phyloP scores from a whole-genome alignment of 2,329 filamentous ascomycete genomes.

The Tolypocladium inflatum region DNA sequence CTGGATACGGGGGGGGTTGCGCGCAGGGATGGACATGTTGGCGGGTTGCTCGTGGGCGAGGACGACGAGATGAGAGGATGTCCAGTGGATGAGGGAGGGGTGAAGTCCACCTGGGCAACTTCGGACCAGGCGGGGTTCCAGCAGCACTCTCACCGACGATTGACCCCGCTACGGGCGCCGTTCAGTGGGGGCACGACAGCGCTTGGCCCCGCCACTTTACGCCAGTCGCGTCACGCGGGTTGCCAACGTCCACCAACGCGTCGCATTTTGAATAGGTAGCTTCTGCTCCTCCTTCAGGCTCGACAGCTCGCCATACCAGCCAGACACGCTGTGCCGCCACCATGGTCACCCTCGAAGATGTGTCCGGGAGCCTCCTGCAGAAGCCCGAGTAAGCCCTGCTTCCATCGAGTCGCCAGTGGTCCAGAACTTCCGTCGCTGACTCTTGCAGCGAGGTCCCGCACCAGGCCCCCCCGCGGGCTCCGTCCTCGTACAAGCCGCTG shows the following conservation, averaged over 20 bases:
- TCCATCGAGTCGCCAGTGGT: neutral
- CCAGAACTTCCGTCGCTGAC: neutral
- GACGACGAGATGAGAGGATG: neutral
- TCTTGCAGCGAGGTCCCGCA: constrained; percentile 21
- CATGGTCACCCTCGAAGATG: constrained; percentile 25
- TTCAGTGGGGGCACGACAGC: too few relatives aligned
- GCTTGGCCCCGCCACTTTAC: neutral
- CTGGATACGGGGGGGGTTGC: constrained; percentile 50
- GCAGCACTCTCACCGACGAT: neutral
- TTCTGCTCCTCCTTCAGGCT: neutral
- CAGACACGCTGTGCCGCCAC: constrained; percentile 2
- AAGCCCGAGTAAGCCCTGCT: constrained; percentile 18
- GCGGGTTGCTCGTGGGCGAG: neutral
- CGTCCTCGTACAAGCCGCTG: constrained; percentile 62
- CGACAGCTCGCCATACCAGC: neutral
- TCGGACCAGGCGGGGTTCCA: neutral
- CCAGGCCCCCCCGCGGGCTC: constrained; percentile 38
- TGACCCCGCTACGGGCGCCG: neutral
- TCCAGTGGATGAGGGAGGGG: too few relatives aligned
- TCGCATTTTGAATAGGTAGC: neutral
- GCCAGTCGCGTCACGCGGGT: neutral
- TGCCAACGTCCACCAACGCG: neutral
- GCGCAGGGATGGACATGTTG: constrained; percentile 16
- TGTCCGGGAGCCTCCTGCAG: constrained; percentile 21
- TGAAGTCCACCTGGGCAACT: too few relatives aligned